Percentiles rank a stretch among this genome's conserved stretches.
phyloP scores from a whole-genome alignment of 345 rosid genomes.

The Microcos paniculata region DNA sequence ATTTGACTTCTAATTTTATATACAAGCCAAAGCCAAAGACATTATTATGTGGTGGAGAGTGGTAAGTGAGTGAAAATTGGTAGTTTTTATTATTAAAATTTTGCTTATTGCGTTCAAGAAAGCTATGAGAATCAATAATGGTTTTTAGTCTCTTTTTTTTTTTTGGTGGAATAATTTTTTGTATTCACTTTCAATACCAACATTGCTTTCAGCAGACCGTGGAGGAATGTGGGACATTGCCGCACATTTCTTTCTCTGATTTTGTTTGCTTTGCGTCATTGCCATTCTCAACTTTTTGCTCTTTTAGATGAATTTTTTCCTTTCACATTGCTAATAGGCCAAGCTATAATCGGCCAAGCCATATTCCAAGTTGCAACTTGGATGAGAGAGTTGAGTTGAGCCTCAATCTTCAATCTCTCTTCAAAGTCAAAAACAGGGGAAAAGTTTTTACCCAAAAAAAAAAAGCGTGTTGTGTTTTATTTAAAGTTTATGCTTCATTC shows the following conservation, averaged over 20 bases:
- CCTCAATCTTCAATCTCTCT: not conserved
- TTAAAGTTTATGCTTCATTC: no score
- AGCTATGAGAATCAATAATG: constrained; percentile 20
- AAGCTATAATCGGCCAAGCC: no score
- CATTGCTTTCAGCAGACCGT: constrained; percentile 35
- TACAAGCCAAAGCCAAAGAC: constrained; percentile 23
- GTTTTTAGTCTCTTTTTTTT: no score
- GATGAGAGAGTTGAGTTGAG: not conserved
- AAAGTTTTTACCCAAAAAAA: no score
- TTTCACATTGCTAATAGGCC: not conserved
- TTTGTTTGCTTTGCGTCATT: constrained; percentile 17
- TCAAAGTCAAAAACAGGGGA: not conserved
- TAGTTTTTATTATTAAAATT: constrained; percentile 20
- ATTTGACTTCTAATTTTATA: no score
- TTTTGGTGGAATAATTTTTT: no score
- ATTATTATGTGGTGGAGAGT: constrained; percentile 6
- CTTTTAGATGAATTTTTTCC: not conserved
- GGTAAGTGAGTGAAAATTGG: constrained; percentile 17
- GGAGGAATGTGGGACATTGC: constrained; percentile 25
- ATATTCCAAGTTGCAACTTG: not conserved
- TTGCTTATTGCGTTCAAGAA: constrained; percentile 47
- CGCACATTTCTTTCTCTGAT: not conserved
- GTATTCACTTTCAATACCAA: not conserved
- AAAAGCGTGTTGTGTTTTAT: no score
- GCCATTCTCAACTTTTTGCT: not conserved